Conservation (phyloP, 768 basidiomycete species). For the Russula abietina region DNA sequence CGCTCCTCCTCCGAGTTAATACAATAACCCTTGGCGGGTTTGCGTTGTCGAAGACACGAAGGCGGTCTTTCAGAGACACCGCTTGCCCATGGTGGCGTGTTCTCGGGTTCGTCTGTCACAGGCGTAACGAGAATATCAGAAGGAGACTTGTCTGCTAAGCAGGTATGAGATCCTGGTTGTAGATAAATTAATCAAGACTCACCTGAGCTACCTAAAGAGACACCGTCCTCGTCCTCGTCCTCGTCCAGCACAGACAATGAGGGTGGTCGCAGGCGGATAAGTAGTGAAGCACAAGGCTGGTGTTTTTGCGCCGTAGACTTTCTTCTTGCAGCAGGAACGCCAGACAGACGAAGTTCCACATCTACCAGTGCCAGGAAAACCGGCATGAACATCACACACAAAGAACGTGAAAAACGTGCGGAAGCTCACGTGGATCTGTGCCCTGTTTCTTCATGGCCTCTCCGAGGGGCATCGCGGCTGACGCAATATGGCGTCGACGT, state of each 20-base stretch:
- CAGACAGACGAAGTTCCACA: constrained; percentile 18
- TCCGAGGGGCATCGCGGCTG: constrained; percentile 43
- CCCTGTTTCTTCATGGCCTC: constrained; percentile 50
- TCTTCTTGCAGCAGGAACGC: constrained; percentile 11
- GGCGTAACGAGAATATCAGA: constrained; percentile 24
- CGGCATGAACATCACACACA: not conserved
- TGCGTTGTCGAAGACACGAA: constrained; percentile 21
- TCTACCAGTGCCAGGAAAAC: constrained; percentile 5
- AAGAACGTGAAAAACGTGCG: not conserved
- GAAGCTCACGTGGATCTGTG: constrained; percentile 39
- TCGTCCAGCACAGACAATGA: not conserved
- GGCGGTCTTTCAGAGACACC: constrained; percentile 6
- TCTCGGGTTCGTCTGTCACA: constrained; percentile 5
- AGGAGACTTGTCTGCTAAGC: not conserved
- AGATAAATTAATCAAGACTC: not conserved
- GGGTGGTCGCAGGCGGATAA: constrained; percentile 21
- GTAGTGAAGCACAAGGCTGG: constrained; percentile 17
- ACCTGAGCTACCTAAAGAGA: constrained; percentile 15
- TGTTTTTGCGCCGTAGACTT: constrained; percentile 20
- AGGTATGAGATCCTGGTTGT: not conserved
- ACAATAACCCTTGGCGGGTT: constrained; percentile 10
- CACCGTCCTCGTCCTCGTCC: constrained; percentile 5
- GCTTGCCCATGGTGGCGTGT: constrained; percentile 14
- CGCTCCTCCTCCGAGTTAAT: constrained; percentile 20
- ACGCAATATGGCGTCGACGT: constrained; percentile 50